Evolutionary conservation across 257 asterid genomes (phyloP), one percentile per base, ranked within the genome.

Genomic region (Sherardia arvensis): DNA sequence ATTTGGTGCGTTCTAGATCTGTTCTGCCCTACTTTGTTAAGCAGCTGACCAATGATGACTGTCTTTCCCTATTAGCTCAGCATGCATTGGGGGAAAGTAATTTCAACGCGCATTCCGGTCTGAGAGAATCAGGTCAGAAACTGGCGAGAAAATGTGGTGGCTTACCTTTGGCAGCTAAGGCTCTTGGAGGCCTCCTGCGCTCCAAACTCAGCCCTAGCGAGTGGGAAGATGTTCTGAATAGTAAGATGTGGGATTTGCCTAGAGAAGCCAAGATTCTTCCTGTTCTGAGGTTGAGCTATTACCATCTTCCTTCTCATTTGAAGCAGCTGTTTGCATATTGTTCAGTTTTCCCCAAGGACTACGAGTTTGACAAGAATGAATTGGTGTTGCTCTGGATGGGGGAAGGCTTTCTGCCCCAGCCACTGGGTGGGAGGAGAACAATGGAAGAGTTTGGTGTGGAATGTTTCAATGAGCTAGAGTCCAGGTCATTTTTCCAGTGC

Each of bases 331-430:
- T 75, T 61, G 76, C 68, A 9, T 75, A 70, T 32, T 75, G 73
- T 53, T 69, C 76, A 4, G 69, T 75, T 23, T 66, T 70, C 54
- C 79, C 79, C 1, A 66, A 70, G 38, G 75, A 63, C 36, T 71
- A 61, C 45, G 67, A 70, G 55, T 66, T 71, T 51, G 48, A 57
- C 40, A 70, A 29, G 64, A 20, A 43, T 28, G 73, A 71, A 29
- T 61, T 75, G 45, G 76, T 75, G 45, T 62, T 62, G 53, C 61
- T 66, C 18, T 75, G 76, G 79, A 75, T 75, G 79, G 79, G 70
- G 0, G 73, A 75, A 63, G 76, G 76, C 7, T 71, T 75, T 63
- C 61, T 75, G 69, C 62, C 54, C 56, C 66, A 45, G 53, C 27
- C 67, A 49, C 27, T 59, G 11, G 15, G 51, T 49, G 68, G 58